Conservation (phyloP, 345 rosid species). For the Sisymbrium altissimum region DNA sequence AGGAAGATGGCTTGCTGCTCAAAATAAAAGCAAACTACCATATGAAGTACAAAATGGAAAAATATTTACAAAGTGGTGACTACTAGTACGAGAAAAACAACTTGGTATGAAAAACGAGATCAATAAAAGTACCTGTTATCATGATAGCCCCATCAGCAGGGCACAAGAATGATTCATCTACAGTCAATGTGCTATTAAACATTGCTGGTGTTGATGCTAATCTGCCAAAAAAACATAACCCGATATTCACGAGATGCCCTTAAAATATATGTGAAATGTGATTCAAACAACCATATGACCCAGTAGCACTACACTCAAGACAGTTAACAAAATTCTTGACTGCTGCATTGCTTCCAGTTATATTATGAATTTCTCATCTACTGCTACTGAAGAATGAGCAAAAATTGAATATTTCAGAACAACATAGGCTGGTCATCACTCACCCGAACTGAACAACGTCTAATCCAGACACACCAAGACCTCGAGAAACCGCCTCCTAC, state of each 20-base stretch:
- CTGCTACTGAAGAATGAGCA: neutral
- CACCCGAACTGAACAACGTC: constrained; percentile 92
- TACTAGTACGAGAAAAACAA: neutral
- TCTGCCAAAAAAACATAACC: constrained; percentile 38
- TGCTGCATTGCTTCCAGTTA: neutral
- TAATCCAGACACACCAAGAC: constrained; percentile 65
- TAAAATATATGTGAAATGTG: neutral
- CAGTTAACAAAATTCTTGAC: neutral
- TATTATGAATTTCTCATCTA: no score
- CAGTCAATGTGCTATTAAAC: constrained; percentile 90
- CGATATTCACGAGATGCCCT: neutral
- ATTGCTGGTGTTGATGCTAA: constrained; percentile 99
- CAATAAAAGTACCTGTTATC: constrained; percentile 72
- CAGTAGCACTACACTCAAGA: neutral
- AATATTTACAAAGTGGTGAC: neutral
- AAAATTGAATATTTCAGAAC: neutral
- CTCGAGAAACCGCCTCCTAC: constrained; percentile 90
- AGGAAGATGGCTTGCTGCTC: constrained; percentile 98
- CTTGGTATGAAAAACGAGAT: neutral
- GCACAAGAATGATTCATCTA: constrained; percentile 60
- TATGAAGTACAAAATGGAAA: neutral
- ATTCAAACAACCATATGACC: constrained; percentile 2
- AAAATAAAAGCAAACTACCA: constrained; percentile 20
- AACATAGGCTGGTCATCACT: constrained; percentile 30
- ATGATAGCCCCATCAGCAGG: constrained; percentile 98